A percentile compares a stretch with the other conserved stretches of the same genome.
Evolutionary conservation across 495 filamentous ascomycete species (phyloP).

Genomic region (Hyaloscypha hepaticicola): DNA sequence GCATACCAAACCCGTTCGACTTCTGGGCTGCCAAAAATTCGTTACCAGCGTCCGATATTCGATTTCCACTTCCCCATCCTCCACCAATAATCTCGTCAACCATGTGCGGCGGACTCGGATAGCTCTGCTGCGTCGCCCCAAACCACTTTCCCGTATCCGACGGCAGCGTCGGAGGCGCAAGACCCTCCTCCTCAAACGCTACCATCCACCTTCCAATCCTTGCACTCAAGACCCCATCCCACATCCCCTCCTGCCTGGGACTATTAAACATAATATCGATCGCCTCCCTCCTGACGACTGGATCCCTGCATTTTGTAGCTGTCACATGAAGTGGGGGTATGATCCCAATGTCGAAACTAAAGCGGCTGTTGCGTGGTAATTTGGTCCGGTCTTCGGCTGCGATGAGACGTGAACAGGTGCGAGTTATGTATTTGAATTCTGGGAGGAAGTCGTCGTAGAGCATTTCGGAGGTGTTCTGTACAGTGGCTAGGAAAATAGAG

Average conservation of each 20-base stretch:
- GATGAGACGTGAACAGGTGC: conserved; percentile 19
- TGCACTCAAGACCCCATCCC: conserved; percentile 36
- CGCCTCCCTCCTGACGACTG: conserved; percentile 42
- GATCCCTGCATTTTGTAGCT: conserved; percentile 46
- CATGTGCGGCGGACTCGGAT: conserved; percentile 11
- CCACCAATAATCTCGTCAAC: neutral
- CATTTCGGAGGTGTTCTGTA: conserved; percentile 23
- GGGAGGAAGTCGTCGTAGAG: conserved; percentile 25
- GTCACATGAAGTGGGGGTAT: conserved; percentile 40
- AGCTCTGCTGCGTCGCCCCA: neutral
- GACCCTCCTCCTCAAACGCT: conserved; percentile 27
- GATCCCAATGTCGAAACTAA: conserved; percentile 59
- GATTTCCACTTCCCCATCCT: conserved; percentile 6
- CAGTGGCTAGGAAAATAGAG: conserved; percentile 12
- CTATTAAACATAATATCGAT: conserved; percentile 38
- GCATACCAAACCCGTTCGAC: neutral
- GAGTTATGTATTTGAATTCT: conserved; percentile 27
- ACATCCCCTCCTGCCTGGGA: conserved; percentile 51
- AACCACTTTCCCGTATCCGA: conserved; percentile 32
- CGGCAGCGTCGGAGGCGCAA: conserved; percentile 89
- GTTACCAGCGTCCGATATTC: neutral
- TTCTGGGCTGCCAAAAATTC: neutral
- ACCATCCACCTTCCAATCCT: conserved; percentile 26
- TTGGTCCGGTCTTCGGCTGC: neutral
- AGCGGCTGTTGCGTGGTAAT: conserved; percentile 19